Base-by-base conservation (phyloP, 2,329 filamentous ascomycete genomes). In the Talaromyces sp. region DNA sequence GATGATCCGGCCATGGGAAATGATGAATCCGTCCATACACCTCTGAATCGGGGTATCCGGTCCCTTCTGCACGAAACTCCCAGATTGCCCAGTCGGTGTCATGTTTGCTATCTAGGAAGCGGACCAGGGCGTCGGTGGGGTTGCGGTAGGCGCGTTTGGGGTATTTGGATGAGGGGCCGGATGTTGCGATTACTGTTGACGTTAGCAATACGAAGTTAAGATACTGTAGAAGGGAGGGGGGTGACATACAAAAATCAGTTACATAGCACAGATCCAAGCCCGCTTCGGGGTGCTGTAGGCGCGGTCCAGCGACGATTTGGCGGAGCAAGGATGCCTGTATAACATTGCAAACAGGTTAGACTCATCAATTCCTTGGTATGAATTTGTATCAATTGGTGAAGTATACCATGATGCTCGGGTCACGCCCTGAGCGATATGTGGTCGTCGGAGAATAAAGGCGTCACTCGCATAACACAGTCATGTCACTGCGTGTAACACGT, bases 31-130 rank as follows among this genome's bases (percentile, higher is more conserved):
- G 86, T 39, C 87, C 85, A 75, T 97, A 92, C 1, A 99, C 94
- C 65, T 93, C 91, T 19, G 88, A 86, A 74, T 99, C 95, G 0
- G 93, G 93, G 73, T 99, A 99, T 1, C 95, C 95, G 0, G 95
- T 97, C 5, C 95, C 95, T 77, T 99, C 95, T 41, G 93, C 95
- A 54, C 95, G 89, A 72, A 99, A 99, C 79, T 99, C 95, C 92
- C 94, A 99, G 72, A 99, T 97, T 3, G 90, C 88, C 95, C 95
- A 99, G 68, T 95, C 82, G 31, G 87, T 80, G 33, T 86, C 89
- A 78, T 99, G 95, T 73, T 93, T 92, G 52, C 85, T 82, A 78
- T 98, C 92, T 68, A 99, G 89, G 76, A 94, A 99, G 69, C 87
- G 86, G 66, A 98, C 92, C 25, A 99, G 87, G 45, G 89, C 86